Evolutionary conservation across 108 stramenopile genomes (phyloP).

Genomic region (Aurantiochytrium sp.): DNA sequence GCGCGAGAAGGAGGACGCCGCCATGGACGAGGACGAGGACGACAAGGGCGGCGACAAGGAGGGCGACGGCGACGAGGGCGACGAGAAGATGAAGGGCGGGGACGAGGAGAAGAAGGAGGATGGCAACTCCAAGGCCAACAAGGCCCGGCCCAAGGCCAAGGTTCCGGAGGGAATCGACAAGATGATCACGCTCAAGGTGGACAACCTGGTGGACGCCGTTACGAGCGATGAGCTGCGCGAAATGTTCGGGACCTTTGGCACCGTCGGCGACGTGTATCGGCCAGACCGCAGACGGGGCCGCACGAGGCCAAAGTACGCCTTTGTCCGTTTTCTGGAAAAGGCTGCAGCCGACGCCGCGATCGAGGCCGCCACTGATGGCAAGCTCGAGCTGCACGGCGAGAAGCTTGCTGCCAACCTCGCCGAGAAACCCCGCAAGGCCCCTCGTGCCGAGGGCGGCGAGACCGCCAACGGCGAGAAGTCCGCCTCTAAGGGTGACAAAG

Average conservation of each 20-base stretch:
- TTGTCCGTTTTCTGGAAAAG: neutral
- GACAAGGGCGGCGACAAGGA: neutral
- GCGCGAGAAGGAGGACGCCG: neutral
- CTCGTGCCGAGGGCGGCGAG: neutral
- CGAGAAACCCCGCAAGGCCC: neutral
- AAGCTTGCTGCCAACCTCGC: neutral
- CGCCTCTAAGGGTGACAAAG: neutral
- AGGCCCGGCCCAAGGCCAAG: neutral
- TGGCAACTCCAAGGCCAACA: too few species aligned
- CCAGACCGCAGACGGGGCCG: neutral
- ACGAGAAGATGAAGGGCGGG: neutral
- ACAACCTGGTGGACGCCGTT: neutral
- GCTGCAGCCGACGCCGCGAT: neutral
- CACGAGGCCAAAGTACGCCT: neutral
- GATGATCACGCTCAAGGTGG: constrained; percentile 18
- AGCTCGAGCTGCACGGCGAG: neutral
- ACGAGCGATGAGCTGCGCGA: neutral
- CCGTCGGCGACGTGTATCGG: neutral
- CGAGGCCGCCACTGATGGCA: neutral
- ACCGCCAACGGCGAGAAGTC: neutral
- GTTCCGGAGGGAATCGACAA: neutral
- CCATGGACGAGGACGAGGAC: neutral
- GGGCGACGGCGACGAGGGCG: neutral
- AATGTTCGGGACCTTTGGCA: neutral
- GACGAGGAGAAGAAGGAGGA: neutral